Base-by-base conservation (phyloP, 345 rosid genomes). In the Sapria himalayana region DNA sequence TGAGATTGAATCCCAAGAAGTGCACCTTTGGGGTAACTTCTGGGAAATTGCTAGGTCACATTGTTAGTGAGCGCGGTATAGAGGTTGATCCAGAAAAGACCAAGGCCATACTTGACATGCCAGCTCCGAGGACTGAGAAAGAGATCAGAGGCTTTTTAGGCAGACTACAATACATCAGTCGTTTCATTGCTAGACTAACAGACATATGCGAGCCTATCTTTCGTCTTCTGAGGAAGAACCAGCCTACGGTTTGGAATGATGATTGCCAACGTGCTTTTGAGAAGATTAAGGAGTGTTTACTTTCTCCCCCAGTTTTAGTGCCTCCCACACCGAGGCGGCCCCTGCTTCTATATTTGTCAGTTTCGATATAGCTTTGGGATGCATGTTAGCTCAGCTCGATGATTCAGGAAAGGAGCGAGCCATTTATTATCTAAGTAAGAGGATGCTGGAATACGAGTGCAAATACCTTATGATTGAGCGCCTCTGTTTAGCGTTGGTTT, bases 361-460 rank as follows among this genome's bases (percentile, higher is more conserved):
- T 41, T 0, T 8, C 1, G 3, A 24, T 0, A 27, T 9, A 2
- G 33, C 43, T 0, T 3, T 47, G 7, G 33, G 54, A 0, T 4
- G n/a, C 3, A 2, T 55, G 3, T 12, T 55, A 0, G 43, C 35
- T 0, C 33, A 41, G n/a, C 23, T 25, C 18, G 35, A 29, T 1
- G 2, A 3, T 0, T 2, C 15, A 0, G 27, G 1, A 14, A 48
- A 15, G 1, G 53, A 38, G 8, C 1, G 29, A 14, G 48, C 34
- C 0, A 33, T 51, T 1, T 51, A 45, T 16, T 39, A 22, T 2
- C 3, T 40, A 6, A 51, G 33, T 3, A 22, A 39, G 15, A 57
- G 34, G 9, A 16, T 50, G 2, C 33, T 1, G 0, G 33, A 50
- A 0, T 50, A 1, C 11, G 41, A 42, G 13, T 3, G 22, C 0